A percentile compares a stretch with the other conserved stretches of the same genome.
phyloP scores from a whole-genome alignment of 2,329 filamentous ascomycete species.

The Lecanicillium sp. region DNA sequence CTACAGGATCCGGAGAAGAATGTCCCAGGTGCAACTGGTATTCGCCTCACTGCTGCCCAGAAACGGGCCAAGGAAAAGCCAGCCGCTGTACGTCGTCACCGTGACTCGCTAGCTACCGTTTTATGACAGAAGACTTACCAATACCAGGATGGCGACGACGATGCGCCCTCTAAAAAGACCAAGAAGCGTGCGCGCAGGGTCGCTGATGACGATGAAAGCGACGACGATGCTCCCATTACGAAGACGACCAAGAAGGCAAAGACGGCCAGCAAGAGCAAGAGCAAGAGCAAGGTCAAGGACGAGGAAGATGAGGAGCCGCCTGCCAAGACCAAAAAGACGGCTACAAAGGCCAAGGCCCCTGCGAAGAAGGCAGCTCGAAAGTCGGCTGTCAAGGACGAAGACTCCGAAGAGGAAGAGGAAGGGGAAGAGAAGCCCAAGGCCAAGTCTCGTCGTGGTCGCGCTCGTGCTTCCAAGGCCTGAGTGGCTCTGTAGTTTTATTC shows the following conservation, averaged over 20 bases:
- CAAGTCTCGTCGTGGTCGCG: conserved; percentile 20
- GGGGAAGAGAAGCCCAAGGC: conserved; percentile 22
- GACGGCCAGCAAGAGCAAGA: conserved; percentile 7
- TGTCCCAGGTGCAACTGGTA: conserved; percentile 57
- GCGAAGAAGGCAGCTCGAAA: conserved; percentile 12
- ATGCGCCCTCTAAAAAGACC: conserved; percentile 14
- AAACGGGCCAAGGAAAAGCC: conserved; percentile 23
- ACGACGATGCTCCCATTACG: conserved; percentile 7
- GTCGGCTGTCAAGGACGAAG: conserved; percentile 11
- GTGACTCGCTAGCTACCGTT: too few relatives aligned
- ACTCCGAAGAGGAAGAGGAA: conserved; percentile 12
- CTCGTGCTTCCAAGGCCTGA: conserved; percentile 19
- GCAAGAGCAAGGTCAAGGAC: conserved; percentile 15
- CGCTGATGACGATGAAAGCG: conserved; percentile 14
- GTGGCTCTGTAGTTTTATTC: not conserved
- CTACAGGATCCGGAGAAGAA: conserved; percentile 68
- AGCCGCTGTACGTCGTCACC: too few relatives aligned
- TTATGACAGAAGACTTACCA: conserved; percentile 11
- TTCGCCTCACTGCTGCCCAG: conserved; percentile 38
- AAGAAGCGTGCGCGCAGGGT: conserved; percentile 24
- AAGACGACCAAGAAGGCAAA: conserved; percentile 8
- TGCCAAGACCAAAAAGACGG: conserved; percentile 1
- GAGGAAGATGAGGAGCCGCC: conserved; percentile 12
- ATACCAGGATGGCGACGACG: conserved; percentile 17
- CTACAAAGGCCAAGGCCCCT: conserved; percentile 1